Percentiles rank a stretch among this genome's conserved stretches.
phyloP scores from a whole-genome alignment of 208 protist species.

The Phytomonas sp. region DNA sequence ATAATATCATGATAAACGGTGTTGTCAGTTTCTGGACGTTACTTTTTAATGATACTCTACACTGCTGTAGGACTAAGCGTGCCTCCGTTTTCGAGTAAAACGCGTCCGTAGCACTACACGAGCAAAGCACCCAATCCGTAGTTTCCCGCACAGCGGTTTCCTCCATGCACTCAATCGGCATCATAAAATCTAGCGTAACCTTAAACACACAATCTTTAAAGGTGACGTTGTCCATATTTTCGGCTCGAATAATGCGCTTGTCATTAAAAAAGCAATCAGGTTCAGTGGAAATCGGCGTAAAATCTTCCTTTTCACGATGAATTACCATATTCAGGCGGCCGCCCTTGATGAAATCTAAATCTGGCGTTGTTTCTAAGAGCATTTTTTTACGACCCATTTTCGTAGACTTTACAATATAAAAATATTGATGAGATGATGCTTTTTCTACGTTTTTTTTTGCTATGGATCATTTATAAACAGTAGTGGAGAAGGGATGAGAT shows the following conservation, averaged over 20 bases:
- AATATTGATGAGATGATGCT: neutral
- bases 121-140: slow-evolving; percentile 73
- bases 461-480: slow-evolving; percentile 4
- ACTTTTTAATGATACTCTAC: slow-evolving; percentile 50
- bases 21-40: slow-evolving; percentile 39
- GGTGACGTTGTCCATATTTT: slow-evolving; percentile 60
- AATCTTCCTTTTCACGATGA: slow-evolving; percentile 29
- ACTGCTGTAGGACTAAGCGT: slow-evolving; percentile 63
- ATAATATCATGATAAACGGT: slow-evolving; percentile 49
- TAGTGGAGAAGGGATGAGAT: slow-evolving; percentile 2
- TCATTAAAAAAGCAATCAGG: slow-evolving; percentile 47
- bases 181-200: slow-evolving; percentile 57
- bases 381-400: neutral
- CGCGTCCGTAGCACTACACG: slow-evolving; percentile 42
- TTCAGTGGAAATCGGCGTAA: slow-evolving; percentile 23
- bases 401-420: too few species aligned
- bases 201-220: slow-evolving; percentile 61
- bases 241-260: slow-evolving; percentile 30
- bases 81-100: slow-evolving; percentile 72
- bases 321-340: slow-evolving; percentile 62
- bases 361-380: slow-evolving; percentile 38
- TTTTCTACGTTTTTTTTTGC: slow-evolving; percentile 7
- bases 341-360: slow-evolving; percentile 49
- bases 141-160: slow-evolving; percentile 73
- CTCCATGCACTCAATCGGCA: slow-evolving; percentile 45